Evolutionary conservation across 371 early-diverging fungal genomes (phyloP), one percentile per base, ranked within the genome.

Genomic region (Mucor piriformis): DNA sequence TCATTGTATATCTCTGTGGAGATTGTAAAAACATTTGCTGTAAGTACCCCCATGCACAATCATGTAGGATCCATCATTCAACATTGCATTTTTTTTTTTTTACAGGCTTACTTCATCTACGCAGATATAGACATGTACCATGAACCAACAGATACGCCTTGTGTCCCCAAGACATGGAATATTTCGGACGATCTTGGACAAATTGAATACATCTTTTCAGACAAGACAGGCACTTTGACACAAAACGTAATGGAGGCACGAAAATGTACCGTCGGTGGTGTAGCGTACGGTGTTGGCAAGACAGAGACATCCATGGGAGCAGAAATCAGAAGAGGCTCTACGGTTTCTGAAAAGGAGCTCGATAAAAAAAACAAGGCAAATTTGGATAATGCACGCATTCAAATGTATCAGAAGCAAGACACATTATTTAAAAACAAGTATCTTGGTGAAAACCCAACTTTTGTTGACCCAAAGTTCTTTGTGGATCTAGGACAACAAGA

Each of bases 1-100:
- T 95, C 97, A 15, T 81, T 99, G 20, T 98, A 96, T 69, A 90
- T 98, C 50, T 95, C 92, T 13, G 83, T 98, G 5, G 99, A 99
- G 72, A 80, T 93, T 32, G 94, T 92, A 24, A 93, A 92, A 70
- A 86, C 91, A 11, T 51, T 74, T 13, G 74, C 72, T 29, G 77
- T 77, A 74, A 61, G 74, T 63, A 23, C 6, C 2, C 32, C 18
- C 21, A 21, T 25, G 27, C 12, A 20, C 21, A 10, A 47, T 25
- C 12, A 25, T 47, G 3, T n/a, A n/a, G n/a, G n/a, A n/a, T n/a
- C n/a, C n/a, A n/a, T n/a, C n/a, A n/a, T n/a, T n/a, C n/a, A n/a
- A 7, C 16, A 43, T 43, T 12, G 16, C 12, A 49, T 27, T 29
- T 27, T 11, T 12, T 15, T 25, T 24, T 11, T 25, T 32, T 0